A percentile compares a stretch with the other conserved stretches of the same genome.
Evolutionary conservation across 225 moss, liverwort and hornwort species (phyloP).

Genomic region (Bryum argenteum): DNA sequence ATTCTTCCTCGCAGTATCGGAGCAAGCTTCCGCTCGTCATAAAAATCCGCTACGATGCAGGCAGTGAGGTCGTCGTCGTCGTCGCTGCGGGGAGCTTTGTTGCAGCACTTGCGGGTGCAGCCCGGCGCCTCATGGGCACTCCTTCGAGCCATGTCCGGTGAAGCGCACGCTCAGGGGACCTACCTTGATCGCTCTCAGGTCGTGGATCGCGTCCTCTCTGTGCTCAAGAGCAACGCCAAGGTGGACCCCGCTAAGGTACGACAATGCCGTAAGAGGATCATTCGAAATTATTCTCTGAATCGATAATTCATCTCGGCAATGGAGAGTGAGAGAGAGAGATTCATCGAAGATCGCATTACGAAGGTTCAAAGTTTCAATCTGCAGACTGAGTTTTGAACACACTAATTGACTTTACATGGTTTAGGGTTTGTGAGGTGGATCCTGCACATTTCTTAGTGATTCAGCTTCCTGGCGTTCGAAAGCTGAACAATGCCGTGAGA

Average conservation of each 20-base stretch:
- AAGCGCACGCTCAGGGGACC: conserved; percentile 64
- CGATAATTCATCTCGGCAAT: too few species aligned
- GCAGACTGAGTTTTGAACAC: too few species aligned
- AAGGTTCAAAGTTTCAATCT: too few species aligned
- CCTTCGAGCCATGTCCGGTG: conserved; percentile 43
- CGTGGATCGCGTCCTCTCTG: conserved; percentile 70
- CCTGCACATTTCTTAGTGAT: too few species aligned
- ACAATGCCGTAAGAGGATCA: too few species aligned
- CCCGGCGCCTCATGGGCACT: conserved; percentile 27
- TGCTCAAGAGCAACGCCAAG: conserved; percentile 70
- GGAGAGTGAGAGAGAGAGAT: too few species aligned
- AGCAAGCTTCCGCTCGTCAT: neutral
- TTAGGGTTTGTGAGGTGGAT: too few species aligned
- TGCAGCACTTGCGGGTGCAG: conserved; percentile 65
- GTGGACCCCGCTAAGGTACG: conserved; percentile 85
- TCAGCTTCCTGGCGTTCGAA: too few species aligned
- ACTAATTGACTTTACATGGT: too few species aligned
- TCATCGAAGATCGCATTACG: too few species aligned
- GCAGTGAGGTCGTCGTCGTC: conserved; percentile 28
- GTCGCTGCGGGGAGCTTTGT: conserved; percentile 44
- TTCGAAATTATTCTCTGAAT: too few species aligned
- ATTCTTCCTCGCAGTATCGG: neutral
- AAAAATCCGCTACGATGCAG: conserved; percentile 32
- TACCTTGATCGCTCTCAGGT: conserved; percentile 69
- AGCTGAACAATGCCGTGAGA: too few species aligned